Percentiles rank a stretch among this genome's conserved stretches.
Conservation (phyloP, 169 alveolate genomes). For the Plasmodium knowlesi region DNA sequence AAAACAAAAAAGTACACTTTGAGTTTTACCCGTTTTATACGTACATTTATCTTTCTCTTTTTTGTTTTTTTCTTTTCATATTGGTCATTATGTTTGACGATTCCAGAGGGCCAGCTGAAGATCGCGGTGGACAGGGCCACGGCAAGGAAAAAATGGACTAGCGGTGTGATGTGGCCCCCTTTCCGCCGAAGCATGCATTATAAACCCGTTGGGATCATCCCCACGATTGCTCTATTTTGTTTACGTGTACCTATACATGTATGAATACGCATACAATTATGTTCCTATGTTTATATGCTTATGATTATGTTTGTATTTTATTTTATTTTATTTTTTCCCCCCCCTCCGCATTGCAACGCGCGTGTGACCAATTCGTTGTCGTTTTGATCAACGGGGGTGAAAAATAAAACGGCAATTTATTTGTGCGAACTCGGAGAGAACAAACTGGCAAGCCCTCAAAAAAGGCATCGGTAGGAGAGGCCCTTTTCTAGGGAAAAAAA, state of each 20-base stretch:
- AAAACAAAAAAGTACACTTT: constrained; percentile 49
- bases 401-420: not conserved
- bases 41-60: constrained; percentile 58
- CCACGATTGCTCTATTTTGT: not conserved
- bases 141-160: not conserved
- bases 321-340: too few species aligned
- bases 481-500: not conserved
- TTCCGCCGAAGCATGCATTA: not conserved
- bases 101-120: not conserved
- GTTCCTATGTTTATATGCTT: not conserved
- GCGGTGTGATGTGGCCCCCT: not conserved
- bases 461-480: not conserved
- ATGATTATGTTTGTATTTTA: too few species aligned
- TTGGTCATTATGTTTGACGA: constrained; percentile 57
- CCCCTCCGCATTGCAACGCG: not conserved
- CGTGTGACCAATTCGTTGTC: not conserved
- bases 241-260: not conserved
- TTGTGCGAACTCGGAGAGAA: not conserved
- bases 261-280: not conserved
- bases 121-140: not conserved
- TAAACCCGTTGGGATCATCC: not conserved
- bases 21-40: constrained; percentile 53
- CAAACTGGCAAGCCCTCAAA: not conserved
- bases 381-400: not conserved
- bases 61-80: constrained; percentile 34